Base-by-base conservation (phyloP, 1,284 basidiomycete genomes). In the Ganoderma boninense region DNA sequence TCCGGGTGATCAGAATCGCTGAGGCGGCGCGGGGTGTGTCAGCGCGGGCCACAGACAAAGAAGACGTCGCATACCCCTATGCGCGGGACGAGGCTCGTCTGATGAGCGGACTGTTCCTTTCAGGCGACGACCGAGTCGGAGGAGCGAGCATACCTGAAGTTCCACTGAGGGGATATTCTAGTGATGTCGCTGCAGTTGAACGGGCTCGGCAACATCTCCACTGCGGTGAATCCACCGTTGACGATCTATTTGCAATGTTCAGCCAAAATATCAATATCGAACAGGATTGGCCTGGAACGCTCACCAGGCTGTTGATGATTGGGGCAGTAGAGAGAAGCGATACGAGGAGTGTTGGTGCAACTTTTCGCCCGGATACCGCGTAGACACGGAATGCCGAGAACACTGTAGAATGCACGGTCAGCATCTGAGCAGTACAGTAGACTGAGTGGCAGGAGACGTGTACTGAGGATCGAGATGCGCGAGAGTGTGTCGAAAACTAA, bases 181-280 rank as follows among this genome's bases (percentile, higher is more conserved):
- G 18, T 13, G 18, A 40, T 20, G 35, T 16, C 57, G 57, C 57
- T 60, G 57, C 57, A 60, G 20, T 60, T 60, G 14, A 60, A 60
- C 8, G 57, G 57, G 57, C 35, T 60, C 18, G 57, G 57, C 18
- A 60, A 35, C 4, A 11, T 18, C 32, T 60, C 57, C 18, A 60
- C 32, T 6, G 29, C 18, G 56, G 29, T 57, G 32, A 57, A 57
- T 5, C 26, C 56, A 4, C 32, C 20, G 20, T 52, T 26, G 5
- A 52, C 10, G 49, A 52, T 26, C 49, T 52, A 26, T 52, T 52
- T 11, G 11, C 23, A 23, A 26, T 38, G 10, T 38, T 38, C 35
- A 38, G 23, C 2, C 13, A 11, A 26, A 52, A 26, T 26, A n/a
- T 52, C 11, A 2, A n/a, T n/a, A n/a, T n/a, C n/a, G n/a, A n/a